Conservation (phyloP, 2,329 filamentous ascomycete genomes). For the Dothistroma pini region DNA sequence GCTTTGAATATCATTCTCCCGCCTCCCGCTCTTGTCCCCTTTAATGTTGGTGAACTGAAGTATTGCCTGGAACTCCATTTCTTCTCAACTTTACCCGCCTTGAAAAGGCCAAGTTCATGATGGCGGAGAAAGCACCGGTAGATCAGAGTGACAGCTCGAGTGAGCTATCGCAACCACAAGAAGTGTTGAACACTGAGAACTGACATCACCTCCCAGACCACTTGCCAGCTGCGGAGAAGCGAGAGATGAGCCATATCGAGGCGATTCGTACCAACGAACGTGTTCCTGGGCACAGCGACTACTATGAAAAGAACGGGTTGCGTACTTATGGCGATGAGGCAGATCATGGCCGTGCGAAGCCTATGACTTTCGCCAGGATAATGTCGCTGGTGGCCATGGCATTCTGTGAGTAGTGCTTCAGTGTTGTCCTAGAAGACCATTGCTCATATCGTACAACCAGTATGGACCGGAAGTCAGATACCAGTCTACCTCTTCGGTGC, state of each 20-base stretch:
- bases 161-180: background rate
- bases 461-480: constrained; percentile 60
- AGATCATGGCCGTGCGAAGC: constrained; percentile 39
- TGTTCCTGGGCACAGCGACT: constrained; percentile 38
- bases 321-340: constrained; percentile 46
- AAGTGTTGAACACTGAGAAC: background rate
- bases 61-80: background rate
- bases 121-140: background rate
- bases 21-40: background rate
- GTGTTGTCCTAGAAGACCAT: background rate
- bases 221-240: constrained; percentile 11
- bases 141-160: background rate
- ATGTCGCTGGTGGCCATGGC: constrained; percentile 56
- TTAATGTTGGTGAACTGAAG: background rate
- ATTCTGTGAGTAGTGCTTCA: constrained; percentile 37
- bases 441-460: constrained; percentile 11
- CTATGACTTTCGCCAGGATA: constrained; percentile 49
- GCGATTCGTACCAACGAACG: constrained; percentile 37
- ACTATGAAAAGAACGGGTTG: constrained; percentile 48
- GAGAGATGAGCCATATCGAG: constrained; percentile 31
- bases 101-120: background rate
- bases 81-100: background rate
- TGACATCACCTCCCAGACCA: background rate
- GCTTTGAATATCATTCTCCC: background rate
- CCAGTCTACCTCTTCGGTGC: constrained; percentile 49